Conservation (phyloP, 495 filamentous ascomycete genomes). For the Poronia punctata region DNA sequence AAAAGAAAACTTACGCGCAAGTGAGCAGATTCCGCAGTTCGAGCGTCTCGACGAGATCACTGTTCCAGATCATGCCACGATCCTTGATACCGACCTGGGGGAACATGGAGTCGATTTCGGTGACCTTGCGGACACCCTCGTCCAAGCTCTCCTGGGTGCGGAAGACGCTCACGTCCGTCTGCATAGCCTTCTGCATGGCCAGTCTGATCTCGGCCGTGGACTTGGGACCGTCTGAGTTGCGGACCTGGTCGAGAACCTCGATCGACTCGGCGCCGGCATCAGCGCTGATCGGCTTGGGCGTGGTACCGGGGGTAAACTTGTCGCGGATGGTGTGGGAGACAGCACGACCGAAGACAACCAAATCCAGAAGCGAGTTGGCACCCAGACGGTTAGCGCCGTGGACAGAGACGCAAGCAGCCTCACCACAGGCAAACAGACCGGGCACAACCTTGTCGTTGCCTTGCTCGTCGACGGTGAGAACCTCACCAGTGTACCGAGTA, state of each 20-base stretch:
- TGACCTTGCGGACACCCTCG: slow-evolving; percentile 76
- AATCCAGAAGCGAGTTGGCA: slow-evolving; percentile 94
- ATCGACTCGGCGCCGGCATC: slow-evolving; percentile 85
- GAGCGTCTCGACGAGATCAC: slow-evolving; percentile 89
- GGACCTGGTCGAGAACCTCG: slow-evolving; percentile 75
- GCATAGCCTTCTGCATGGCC: slow-evolving; percentile 97
- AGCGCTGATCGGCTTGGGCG: slow-evolving; percentile 66
- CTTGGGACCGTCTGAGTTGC: slow-evolving; percentile 77
- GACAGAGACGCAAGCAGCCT: slow-evolving; percentile 94
- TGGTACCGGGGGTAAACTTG: slow-evolving; percentile 70
- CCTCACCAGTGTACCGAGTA: slow-evolving; percentile 93
- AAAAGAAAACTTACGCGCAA: slow-evolving; percentile 71
- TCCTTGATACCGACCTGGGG: slow-evolving; percentile 85
- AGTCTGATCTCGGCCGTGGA: slow-evolving; percentile 77
- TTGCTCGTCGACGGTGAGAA: slow-evolving; percentile 71
- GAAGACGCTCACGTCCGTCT: slow-evolving; percentile 95
- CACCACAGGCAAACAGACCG: slow-evolving; percentile 92
- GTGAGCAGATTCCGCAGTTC: slow-evolving; percentile 90
- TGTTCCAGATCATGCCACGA: slow-evolving; percentile 99
- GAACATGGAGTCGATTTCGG: slow-evolving; percentile 73
- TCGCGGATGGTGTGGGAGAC: slow-evolving; percentile 94
- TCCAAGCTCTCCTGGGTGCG: slow-evolving; percentile 84
- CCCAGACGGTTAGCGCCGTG: slow-evolving; percentile 97
- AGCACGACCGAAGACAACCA: slow-evolving; percentile 94
- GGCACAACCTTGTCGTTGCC: slow-evolving; percentile 91